A percentile compares a stretch with the other conserved stretches of the same genome.
Evolutionary conservation across 2,329 filamentous ascomycete genomes (phyloP).

Genomic region (Cercospora janseana): DNA sequence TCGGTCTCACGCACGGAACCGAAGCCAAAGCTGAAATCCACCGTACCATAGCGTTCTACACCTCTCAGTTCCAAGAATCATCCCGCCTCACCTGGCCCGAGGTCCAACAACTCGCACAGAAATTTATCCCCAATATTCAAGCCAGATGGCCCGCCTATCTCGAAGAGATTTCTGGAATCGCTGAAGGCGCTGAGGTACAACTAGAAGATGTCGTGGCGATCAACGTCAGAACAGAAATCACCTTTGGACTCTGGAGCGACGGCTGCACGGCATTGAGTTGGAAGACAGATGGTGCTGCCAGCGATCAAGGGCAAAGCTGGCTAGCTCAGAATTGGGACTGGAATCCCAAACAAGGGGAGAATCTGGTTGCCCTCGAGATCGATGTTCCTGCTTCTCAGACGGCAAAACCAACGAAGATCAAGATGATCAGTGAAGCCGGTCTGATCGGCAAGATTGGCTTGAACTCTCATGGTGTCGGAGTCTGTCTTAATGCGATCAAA

Average conservation of each 20-base stretch:
- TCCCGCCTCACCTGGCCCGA: constrained; percentile 48
- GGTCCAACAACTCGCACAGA: constrained; percentile 47
- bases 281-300: constrained; percentile 27
- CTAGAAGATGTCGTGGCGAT: constrained; percentile 57
- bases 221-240: constrained; percentile 58
- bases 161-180: constrained; percentile 49
- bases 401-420: constrained; percentile 45
- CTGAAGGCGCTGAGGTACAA: constrained; percentile 48
- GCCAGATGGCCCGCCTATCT: constrained; percentile 45
- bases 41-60: constrained; percentile 50
- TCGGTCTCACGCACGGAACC: constrained; percentile 50
- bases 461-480: constrained; percentile 59
- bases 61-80: constrained; percentile 47
- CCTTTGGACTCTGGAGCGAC: constrained; percentile 57
- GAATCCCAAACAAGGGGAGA: constrained; percentile 50
- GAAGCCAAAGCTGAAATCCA: constrained; percentile 43
- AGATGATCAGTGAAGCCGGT: constrained; percentile 60
- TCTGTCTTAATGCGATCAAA: constrained; percentile 61
- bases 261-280: constrained; percentile 57
- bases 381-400: constrained; percentile 17
- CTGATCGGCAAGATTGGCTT: constrained; percentile 66
- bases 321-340: constrained; percentile 63
- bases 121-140: constrained; percentile 49
- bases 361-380: constrained; percentile 52
- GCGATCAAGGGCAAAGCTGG: constrained; percentile 35